Conservation (phyloP, 768 basidiomycete genomes). For the Leccinellum albellum region DNA sequence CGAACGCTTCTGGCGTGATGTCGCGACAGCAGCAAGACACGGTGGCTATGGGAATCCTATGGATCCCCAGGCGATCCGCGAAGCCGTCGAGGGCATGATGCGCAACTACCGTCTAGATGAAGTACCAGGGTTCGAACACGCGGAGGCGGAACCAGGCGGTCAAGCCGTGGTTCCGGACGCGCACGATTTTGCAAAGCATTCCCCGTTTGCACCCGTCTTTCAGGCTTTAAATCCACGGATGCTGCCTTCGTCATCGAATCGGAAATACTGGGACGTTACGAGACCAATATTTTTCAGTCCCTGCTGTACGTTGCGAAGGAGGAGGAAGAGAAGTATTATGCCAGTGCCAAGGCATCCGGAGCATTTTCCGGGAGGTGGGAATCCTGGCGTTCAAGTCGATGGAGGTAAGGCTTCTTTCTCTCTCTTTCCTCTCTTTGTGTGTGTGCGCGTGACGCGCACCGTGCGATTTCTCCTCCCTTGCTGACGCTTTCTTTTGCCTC, state of each 20-base stretch:
- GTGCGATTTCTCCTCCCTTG: not conserved
- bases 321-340: not conserved
- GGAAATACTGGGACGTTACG: not conserved
- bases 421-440: not conserved
- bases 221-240: too few species aligned
- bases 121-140: conserved; percentile 16
- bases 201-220: conserved; percentile 22
- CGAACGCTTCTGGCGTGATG: conserved; percentile 27
- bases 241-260: not conserved
- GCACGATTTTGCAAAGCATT: conserved; percentile 12
- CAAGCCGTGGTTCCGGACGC: conserved; percentile 6
- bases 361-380: conserved; percentile 17
- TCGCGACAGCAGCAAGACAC: conserved; percentile 11
- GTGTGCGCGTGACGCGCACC: not conserved
- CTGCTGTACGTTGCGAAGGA: conserved; percentile 1
- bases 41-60: not conserved
- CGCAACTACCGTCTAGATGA: conserved; percentile 20
- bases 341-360: conserved; percentile 8
- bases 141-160: not conserved
- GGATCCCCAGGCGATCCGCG: conserved; percentile 13
- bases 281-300: conserved; percentile 16
- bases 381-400: conserved; percentile 18
- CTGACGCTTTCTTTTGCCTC: conserved; percentile 1
- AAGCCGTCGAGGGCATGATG: conserved; percentile 23
- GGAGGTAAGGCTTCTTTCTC: conserved; percentile 11